Percentiles rank a stretch among this genome's conserved stretches.
These are phyloP conservation scores for Jamesozyma jinghongensis DNA, from an alignment of 805 yeast genomes.

Conservation along the genomic window DNA sequence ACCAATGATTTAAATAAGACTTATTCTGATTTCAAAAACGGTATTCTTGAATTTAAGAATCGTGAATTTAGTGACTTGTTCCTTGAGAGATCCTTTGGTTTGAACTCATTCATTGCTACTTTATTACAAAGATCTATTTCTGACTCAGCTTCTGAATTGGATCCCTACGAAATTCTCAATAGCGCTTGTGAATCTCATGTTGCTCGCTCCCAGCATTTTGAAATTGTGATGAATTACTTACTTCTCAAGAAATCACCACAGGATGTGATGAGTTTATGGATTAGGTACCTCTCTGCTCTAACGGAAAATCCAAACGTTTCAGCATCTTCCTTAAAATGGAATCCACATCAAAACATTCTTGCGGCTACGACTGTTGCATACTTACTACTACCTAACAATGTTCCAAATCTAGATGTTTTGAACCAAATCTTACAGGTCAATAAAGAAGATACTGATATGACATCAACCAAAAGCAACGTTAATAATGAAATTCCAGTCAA, in stretches of 20 bases:
- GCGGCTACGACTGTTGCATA: slow-evolving; percentile 22
- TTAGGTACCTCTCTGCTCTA: slow-evolving; percentile 19
- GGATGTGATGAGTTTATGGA: slow-evolving; percentile 28
- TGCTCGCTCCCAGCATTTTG: slow-evolving; percentile 25
- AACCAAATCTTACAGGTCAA: slow-evolving; percentile 20
- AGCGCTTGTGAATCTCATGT: slow-evolving; percentile 19
- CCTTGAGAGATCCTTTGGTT: slow-evolving; percentile 5
- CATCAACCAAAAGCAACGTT: neutral
- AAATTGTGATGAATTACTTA: slow-evolving; percentile 17
- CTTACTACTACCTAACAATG: slow-evolving; percentile 16
- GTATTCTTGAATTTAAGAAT: slow-evolving; percentile 1
- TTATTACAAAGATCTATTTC: slow-evolving; percentile 4
- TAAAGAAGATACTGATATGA: slow-evolving; percentile 1
- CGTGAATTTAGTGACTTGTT: neutral
- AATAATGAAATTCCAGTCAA: slow-evolving; percentile 2
- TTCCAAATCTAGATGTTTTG: slow-evolving; percentile 15
- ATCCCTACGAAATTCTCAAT: slow-evolving; percentile 23
- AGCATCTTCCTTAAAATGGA: slow-evolving; percentile 4
- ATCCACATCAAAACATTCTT: slow-evolving; percentile 15
- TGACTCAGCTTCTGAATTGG: slow-evolving; percentile 6
- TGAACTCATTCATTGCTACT: neutral
- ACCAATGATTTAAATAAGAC: slow-evolving; percentile 1
- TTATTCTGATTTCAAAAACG: slow-evolving; percentile 2
- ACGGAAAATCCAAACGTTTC: slow-evolving; percentile 11
- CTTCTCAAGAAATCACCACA: slow-evolving; percentile 13